These are phyloP conservation scores for Gossypium thurberi DNA, from an alignment of 345 rosid species.

Conservation along the genomic window DNA sequence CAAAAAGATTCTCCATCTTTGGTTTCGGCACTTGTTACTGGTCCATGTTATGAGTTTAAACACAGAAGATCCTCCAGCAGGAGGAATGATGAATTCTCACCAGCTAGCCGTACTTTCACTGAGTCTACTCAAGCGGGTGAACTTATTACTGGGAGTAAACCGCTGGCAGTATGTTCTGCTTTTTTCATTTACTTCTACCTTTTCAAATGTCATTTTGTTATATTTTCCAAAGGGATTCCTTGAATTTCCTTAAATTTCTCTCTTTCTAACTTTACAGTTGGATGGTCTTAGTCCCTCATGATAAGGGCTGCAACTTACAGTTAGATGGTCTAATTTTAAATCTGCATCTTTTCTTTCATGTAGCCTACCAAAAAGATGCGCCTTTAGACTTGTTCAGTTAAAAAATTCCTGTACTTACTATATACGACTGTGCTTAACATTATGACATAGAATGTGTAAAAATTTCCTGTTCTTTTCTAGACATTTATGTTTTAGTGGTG, in stretches of 20 bases:
- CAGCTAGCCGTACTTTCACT: slow-evolving; percentile 48
- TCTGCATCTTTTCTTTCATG: not conserved
- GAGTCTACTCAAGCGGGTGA: slow-evolving; percentile 69
- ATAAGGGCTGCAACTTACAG: not conserved
- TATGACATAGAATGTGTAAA: too few relatives aligned
- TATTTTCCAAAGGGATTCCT: not conserved
- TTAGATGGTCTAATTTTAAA: not conserved
- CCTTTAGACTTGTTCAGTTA: not conserved
- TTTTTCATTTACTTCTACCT: not conserved
- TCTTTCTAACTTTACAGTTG: not conserved
- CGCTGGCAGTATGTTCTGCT: slow-evolving; percentile 30
- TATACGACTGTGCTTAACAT: not conserved
- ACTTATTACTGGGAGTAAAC: slow-evolving; percentile 37
- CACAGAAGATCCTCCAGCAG: slow-evolving; percentile 74
- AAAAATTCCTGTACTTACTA: not conserved
- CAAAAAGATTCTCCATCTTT: slow-evolving; percentile 49
- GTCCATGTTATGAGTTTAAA: slow-evolving; percentile 45
- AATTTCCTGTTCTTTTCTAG: not conserved
- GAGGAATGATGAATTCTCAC: slow-evolving; percentile 73
- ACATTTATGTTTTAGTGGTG: not conserved
- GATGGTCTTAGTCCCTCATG: not conserved
- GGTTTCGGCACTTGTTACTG: slow-evolving; percentile 37
- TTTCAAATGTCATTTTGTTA: slow-evolving; percentile 6
- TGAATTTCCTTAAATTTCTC: not conserved
- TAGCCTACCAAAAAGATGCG: not conserved